Evolutionary conservation across 2,329 filamentous ascomycete genomes (phyloP).

Genomic region (Fusarium sp.): DNA sequence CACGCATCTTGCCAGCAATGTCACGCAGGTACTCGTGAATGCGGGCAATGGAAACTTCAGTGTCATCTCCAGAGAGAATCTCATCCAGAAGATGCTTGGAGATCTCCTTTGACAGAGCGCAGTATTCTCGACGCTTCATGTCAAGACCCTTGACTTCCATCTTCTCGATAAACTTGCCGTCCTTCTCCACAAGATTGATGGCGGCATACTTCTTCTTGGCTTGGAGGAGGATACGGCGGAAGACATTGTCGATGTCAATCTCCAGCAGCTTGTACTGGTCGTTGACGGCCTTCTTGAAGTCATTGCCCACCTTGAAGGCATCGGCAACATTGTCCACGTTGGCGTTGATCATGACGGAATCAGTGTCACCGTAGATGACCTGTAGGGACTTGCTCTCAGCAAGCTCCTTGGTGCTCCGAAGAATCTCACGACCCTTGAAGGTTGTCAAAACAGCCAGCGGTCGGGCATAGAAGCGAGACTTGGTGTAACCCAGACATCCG

Average conservation of each 20-base stretch:
- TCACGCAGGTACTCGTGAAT: slow-evolving; percentile 94
- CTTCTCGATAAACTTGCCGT: slow-evolving; percentile 90
- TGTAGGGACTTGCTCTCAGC: slow-evolving; percentile 90
- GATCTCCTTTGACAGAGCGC: slow-evolving; percentile 91
- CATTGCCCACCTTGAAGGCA: slow-evolving; percentile 87
- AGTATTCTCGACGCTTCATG: slow-evolving; percentile 98
- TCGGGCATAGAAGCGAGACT: slow-evolving; percentile 95
- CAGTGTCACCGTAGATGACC: slow-evolving; percentile 98
- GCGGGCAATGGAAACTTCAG: slow-evolving; percentile 83
- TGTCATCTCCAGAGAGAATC: slow-evolving; percentile 91
- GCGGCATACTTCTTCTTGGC: slow-evolving; percentile 99
- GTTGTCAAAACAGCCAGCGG: slow-evolving; percentile 95
- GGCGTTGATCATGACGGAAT: slow-evolving; percentile 99
- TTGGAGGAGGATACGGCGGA: slow-evolving; percentile 89
- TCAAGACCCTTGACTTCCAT: slow-evolving; percentile 98
- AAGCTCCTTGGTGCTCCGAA: slow-evolving; percentile 92
- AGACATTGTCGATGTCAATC: slow-evolving; percentile 98
- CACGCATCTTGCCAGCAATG: slow-evolving; percentile 85
- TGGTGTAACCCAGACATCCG: slow-evolving; percentile 95
- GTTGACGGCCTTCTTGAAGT: slow-evolving; percentile 96
- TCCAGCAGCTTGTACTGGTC: slow-evolving; percentile 90
- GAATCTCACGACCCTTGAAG: slow-evolving; percentile 96
- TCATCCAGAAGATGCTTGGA: slow-evolving; percentile 91
- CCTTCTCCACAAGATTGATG: slow-evolving; percentile 87
- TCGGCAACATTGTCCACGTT: slow-evolving; percentile 93